phyloP scores from a whole-genome alignment of 1,139 yeast genomes.

The Hanseniaspora gamundiae region DNA sequence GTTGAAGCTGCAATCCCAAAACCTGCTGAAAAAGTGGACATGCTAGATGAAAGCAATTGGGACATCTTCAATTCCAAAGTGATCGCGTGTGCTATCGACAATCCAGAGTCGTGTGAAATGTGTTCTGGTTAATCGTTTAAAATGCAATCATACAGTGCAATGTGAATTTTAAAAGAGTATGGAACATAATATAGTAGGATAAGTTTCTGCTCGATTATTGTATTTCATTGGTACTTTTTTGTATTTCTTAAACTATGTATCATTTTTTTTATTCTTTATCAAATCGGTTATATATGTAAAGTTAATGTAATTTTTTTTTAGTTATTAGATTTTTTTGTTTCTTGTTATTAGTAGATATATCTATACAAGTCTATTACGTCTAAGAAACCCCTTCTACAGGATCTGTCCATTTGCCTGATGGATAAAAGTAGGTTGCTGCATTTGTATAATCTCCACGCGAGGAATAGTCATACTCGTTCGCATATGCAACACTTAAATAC shows the following conservation, averaged over 20 bases:
- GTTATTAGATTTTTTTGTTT: neutral
- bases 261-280: too few species aligned
- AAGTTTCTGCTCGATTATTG: neutral
- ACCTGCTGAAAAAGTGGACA: slow-evolving; percentile 11
- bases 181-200: neutral
- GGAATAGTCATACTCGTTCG: slow-evolving; percentile 31
- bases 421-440: slow-evolving; percentile 47
- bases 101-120: slow-evolving; percentile 97
- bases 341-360: neutral
- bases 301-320: too few species aligned
- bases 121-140: slow-evolving; percentile 66
- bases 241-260: neutral
- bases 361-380: neutral
- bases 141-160: neutral
- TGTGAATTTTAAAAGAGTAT: neutral
- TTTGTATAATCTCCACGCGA: slow-evolving; percentile 44
- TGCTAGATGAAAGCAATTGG: slow-evolving; percentile 25
- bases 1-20: slow-evolving; percentile 12
- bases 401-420: slow-evolving; percentile 37
- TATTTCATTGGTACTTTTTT: neutral
- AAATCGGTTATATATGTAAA: too few species aligned
- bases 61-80: slow-evolving; percentile 90
- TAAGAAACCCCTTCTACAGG: slow-evolving; percentile 37
- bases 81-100: slow-evolving; percentile 90
- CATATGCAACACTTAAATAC: slow-evolving; percentile 44